phyloP scores from a whole-genome alignment of 805 yeast genomes.

The Candida orba region DNA sequence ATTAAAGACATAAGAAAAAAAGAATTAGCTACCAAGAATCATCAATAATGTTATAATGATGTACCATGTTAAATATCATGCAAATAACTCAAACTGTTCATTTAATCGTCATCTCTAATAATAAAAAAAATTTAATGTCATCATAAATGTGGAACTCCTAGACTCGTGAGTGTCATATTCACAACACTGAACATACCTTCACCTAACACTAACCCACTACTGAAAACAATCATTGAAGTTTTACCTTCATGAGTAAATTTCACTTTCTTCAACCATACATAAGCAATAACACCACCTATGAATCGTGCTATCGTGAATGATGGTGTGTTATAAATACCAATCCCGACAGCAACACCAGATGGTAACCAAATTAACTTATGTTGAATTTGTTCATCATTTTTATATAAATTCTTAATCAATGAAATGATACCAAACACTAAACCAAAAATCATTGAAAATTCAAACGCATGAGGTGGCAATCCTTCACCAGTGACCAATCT shows the following conservation, averaged over 20 bases:
- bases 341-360: slow-evolving; percentile 94
- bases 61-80: no score
- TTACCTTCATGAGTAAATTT: slow-evolving; percentile 38
- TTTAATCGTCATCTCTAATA: neutral
- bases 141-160: slow-evolving; percentile 53
- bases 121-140: neutral
- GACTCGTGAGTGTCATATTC: slow-evolving; percentile 68
- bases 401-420: slow-evolving; percentile 50
- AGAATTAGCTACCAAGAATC: slow-evolving; percentile 24
- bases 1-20: slow-evolving; percentile 32
- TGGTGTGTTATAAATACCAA: slow-evolving; percentile 92
- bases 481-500: slow-evolving; percentile 88
- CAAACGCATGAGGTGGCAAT: slow-evolving; percentile 70
- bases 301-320: slow-evolving; percentile 91
- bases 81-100: neutral
- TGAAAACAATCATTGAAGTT: slow-evolving; percentile 75
- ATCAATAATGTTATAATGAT: neutral
- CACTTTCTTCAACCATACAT: slow-evolving; percentile 44
- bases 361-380: slow-evolving; percentile 58
- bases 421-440: slow-evolving; percentile 62
- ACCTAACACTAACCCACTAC: slow-evolving; percentile 89
- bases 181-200: slow-evolving; percentile 86
- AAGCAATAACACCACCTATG: slow-evolving; percentile 72
- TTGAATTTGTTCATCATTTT: slow-evolving; percentile 29
- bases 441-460: slow-evolving; percentile 56